phyloP scores from a whole-genome alignment of 345 rosid genomes.

The Melastoma malabathricum region DNA sequence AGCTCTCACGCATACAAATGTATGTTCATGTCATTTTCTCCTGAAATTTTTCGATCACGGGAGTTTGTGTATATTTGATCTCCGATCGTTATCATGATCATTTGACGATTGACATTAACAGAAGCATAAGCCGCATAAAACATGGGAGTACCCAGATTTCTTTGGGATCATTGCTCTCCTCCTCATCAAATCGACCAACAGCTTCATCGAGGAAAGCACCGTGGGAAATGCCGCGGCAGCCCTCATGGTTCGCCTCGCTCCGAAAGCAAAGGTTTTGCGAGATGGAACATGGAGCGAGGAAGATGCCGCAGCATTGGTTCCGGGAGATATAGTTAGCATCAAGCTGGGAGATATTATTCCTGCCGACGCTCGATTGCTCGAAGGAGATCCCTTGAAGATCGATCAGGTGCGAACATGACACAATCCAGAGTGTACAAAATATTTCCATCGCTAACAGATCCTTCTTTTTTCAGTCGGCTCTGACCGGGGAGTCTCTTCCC shows the following conservation, averaged over 20 bases:
- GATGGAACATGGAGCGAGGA: conserved; percentile 42
- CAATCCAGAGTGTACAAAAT: too few species aligned
- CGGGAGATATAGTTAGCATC: conserved; percentile 45
- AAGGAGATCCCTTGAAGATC: conserved; percentile 56
- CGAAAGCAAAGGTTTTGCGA: conserved; percentile 36
- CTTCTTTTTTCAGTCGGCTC: conserved; percentile 51
- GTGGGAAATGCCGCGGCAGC: conserved; percentile 55
- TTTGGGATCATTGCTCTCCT: conserved; percentile 30
- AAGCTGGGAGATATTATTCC: conserved; percentile 48
- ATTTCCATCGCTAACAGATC: too few species aligned
- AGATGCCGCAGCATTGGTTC: conserved; percentile 38
- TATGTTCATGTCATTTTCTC: conserved; percentile 10
- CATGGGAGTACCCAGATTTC: conserved; percentile 34
- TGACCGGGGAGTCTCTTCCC: conserved; percentile 87
- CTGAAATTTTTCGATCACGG: too few species aligned
- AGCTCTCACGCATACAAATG: conserved; percentile 34
- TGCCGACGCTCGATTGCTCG: conserved; percentile 48
- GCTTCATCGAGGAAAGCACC: conserved; percentile 44
- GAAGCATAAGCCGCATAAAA: conserved; percentile 11
- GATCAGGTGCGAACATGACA: conserved; percentile 24
- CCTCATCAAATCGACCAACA: conserved; percentile 39
- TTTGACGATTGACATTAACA: not conserved
- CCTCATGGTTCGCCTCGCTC: conserved; percentile 47
- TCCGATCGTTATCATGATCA: not conserved
- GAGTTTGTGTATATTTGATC: too few species aligned